Evolutionary conservation across 805 yeast genomes (phyloP).

Genomic region (Saturnispora mendoncae): DNA sequence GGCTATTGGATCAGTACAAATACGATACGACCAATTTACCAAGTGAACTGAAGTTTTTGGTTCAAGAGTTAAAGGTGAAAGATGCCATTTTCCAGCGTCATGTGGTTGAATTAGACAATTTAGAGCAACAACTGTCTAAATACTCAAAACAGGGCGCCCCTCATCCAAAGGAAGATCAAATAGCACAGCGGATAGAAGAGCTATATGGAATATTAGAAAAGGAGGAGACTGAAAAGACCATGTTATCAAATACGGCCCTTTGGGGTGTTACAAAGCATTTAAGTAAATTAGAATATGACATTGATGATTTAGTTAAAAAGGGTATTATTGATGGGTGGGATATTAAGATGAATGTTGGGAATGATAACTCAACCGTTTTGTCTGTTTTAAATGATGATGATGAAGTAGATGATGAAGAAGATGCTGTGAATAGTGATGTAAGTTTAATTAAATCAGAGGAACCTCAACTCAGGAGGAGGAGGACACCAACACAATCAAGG

Average conservation of each 20-base stretch:
- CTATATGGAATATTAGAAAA: constrained; percentile 52
- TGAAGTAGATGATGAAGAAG: background rate
- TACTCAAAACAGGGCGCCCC: constrained; percentile 79
- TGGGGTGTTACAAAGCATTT: constrained; percentile 71
- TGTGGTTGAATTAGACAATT: constrained; percentile 54
- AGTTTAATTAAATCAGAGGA: constrained; percentile 4
- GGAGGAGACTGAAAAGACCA: constrained; percentile 69
- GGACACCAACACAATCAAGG: constrained; percentile 10
- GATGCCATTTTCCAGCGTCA: constrained; percentile 61
- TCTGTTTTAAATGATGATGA: constrained; percentile 2
- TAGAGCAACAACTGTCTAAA: constrained; percentile 77
- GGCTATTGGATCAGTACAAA: constrained; percentile 63
- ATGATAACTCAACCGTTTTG: constrained; percentile 1
- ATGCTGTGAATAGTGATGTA: background rate
- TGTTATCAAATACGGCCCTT: constrained; percentile 76
- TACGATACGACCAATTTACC: constrained; percentile 68
- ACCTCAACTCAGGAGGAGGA: constrained; percentile 1
- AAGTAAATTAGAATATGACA: constrained; percentile 61
- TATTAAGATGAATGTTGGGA: constrained; percentile 43
- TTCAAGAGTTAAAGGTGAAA: constrained; percentile 67
- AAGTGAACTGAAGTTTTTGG: constrained; percentile 69
- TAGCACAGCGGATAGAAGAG: constrained; percentile 57
- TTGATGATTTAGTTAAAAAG: constrained; percentile 65
- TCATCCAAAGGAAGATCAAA: constrained; percentile 70
- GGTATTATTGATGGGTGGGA: constrained; percentile 44